These are phyloP conservation scores for Epithemia pelagica DNA, from an alignment of 108 stramenopile genomes.

Conservation along the genomic window DNA sequence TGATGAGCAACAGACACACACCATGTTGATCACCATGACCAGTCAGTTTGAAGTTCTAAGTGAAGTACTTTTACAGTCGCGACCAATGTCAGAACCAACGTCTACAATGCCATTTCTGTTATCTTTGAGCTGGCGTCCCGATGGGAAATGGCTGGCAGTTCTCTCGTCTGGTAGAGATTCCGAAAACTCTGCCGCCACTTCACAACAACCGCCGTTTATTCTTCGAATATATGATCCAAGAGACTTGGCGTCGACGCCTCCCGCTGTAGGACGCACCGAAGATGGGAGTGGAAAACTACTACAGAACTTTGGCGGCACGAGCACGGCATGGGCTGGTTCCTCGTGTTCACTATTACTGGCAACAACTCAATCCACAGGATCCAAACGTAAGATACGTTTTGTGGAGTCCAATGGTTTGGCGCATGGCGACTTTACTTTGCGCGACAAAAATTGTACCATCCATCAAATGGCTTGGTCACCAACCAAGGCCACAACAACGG, in stretches of 20 bases:
- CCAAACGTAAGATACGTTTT: conserved; percentile 62
- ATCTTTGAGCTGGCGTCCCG: conserved; percentile 69
- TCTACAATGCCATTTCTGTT: conserved; percentile 21
- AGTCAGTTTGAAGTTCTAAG: conserved; percentile 71
- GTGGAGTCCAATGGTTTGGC: conserved; percentile 86
- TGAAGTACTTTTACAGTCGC: conserved; percentile 50
- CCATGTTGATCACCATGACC: conserved; percentile 81
- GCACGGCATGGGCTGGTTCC: conserved; percentile 63
- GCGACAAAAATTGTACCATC: conserved; percentile 16
- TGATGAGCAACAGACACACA: conserved; percentile 26
- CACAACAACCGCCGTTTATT: neutral
- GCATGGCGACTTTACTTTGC: conserved; percentile 67
- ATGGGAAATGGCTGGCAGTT: conserved; percentile 63
- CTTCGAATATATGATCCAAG: conserved; percentile 64
- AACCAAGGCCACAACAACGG: neutral
- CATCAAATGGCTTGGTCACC: neutral
- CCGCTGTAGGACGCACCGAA: conserved; percentile 62
- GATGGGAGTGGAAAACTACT: conserved; percentile 78
- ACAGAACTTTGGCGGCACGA: conserved; percentile 42
- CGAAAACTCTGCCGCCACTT: conserved; percentile 36
- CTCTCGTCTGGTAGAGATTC: conserved; percentile 43
- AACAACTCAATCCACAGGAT: conserved; percentile 52
- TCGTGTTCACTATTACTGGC: conserved; percentile 76
- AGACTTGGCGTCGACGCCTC: conserved; percentile 40
- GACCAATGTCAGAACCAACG: conserved; percentile 24